Evolutionary conservation across 768 basidiomycete species (phyloP).

Genomic region (Royoungia palumana): DNA sequence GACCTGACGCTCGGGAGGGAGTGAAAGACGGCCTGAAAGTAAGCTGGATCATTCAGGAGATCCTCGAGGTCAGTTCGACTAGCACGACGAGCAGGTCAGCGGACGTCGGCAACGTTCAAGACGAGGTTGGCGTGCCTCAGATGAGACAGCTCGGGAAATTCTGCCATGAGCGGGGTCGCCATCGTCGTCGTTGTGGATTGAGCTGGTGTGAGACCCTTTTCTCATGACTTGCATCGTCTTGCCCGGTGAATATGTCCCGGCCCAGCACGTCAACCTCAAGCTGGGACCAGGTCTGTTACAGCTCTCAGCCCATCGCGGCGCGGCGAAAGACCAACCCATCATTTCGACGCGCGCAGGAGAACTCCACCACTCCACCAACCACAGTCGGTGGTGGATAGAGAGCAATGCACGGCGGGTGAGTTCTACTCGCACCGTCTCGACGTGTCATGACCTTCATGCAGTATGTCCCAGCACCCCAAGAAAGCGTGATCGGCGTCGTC

Average conservation of each 20-base stretch:
- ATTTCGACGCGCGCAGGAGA: slow-evolving; percentile 68
- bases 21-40: slow-evolving; percentile 88
- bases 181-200: slow-evolving; percentile 15
- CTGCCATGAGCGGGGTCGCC: slow-evolving; percentile 45
- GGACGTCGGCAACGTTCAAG: neutral
- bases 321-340: slow-evolving; percentile 22
- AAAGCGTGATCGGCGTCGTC: slow-evolving; percentile 84
- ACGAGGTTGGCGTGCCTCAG: slow-evolving; percentile 53
- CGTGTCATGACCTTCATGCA: slow-evolving; percentile 29
- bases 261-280: slow-evolving; percentile 75
- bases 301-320: slow-evolving; percentile 31
- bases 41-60: slow-evolving; percentile 71
- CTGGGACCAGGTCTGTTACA: slow-evolving; percentile 82
- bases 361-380: slow-evolving; percentile 66
- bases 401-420: slow-evolving; percentile 79
- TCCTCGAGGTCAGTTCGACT: slow-evolving; percentile 93
- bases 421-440: neutral
- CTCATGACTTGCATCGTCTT: slow-evolving; percentile 59
- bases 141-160: slow-evolving; percentile 72
- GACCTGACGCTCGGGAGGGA: slow-evolving; percentile 69
- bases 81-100: slow-evolving; percentile 11
- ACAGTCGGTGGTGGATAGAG: slow-evolving; percentile 87
- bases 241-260: slow-evolving; percentile 77
- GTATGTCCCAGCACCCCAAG: slow-evolving; percentile 90
- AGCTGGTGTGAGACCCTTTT: slow-evolving; percentile 5